phyloP scores from a whole-genome alignment of 176 grass and related monocot genomes.

The sorghum (Sorghum bicolor) region Sorghum_bicolor_NCBIv3 NC_012875.2:47237001-47237500 shows the following conservation, averaged over 20 bases:
- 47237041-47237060: conserved; percentile 62
- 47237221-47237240: neutral
- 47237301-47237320: neutral
- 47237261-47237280: too few species aligned
- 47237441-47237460: neutral
- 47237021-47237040: conserved; percentile 59
- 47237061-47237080: conserved; percentile 82
- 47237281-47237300: neutral
- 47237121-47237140: neutral
- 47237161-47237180: neutral
- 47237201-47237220: conserved; percentile 2
- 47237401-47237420: neutral
- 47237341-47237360: neutral
- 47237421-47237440: neutral
- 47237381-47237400: neutral
- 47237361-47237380: neutral
- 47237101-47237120: neutral
- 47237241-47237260: neutral
- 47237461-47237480: neutral
- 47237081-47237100: conserved; percentile 10
- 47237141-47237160: neutral
- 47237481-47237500: neutral
- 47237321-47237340: conserved; percentile 27
- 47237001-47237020: conserved; percentile 87
- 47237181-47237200: neutral